phyloP scores from a whole-genome alignment of 176 grass and related monocot genomes.

The Ensete ventricosum region DNA sequence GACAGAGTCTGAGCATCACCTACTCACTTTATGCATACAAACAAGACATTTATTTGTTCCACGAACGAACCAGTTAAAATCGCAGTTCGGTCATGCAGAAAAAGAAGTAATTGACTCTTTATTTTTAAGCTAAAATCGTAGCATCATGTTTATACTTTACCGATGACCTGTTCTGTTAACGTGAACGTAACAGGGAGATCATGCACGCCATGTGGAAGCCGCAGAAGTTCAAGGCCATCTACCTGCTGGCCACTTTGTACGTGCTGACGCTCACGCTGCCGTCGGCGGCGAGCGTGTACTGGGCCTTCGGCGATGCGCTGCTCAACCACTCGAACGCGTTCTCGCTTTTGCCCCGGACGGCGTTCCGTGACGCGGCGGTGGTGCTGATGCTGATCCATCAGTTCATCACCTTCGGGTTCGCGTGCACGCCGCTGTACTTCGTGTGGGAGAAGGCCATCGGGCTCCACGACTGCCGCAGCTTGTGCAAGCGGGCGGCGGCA shows the following conservation, averaged over 20 bases:
- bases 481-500: constrained; percentile 84
- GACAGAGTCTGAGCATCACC: too few relatives aligned
- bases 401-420: constrained; percentile 99
- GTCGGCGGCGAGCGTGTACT: constrained; percentile 90
- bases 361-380: constrained; percentile 66
- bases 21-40: too few relatives aligned
- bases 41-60: too few relatives aligned
- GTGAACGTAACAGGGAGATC: constrained; percentile 47
- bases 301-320: constrained; percentile 90
- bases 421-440: constrained; percentile 96
- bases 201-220: constrained; percentile 95
- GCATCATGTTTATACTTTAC: too few relatives aligned
- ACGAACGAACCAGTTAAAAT: too few relatives aligned
- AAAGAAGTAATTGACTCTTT: too few relatives aligned
- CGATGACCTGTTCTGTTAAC: neutral
- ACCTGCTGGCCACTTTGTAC: constrained; percentile 83
- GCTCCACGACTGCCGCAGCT: constrained; percentile 89
- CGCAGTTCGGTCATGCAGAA: too few relatives aligned
- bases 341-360: constrained; percentile 60
- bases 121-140: too few relatives aligned
- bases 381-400: constrained; percentile 97
- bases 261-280: constrained; percentile 92
- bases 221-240: constrained; percentile 97
- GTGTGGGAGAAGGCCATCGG: constrained; percentile 98
- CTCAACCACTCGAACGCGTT: constrained; percentile 88